phyloP scores from a whole-genome alignment of 2,329 filamentous ascomycete species.

The Fusarium xyrophilum region DNA sequence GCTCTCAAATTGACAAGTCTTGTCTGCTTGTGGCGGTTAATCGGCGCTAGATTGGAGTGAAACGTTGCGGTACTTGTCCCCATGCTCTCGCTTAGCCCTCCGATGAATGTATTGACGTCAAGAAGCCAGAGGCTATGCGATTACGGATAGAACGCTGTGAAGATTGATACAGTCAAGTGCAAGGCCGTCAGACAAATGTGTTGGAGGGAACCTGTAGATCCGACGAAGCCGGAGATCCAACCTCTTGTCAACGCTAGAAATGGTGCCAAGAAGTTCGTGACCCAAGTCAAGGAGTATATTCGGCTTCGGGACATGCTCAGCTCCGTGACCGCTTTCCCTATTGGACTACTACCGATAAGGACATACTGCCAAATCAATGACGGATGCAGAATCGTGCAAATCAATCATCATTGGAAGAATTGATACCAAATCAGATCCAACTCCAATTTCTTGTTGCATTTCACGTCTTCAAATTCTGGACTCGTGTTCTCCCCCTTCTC shows the following conservation, averaged over 20 bases:
- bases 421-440: not conserved
- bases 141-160: not conserved
- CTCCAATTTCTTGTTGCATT: not conserved
- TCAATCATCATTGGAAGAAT: slow-evolving; percentile 41
- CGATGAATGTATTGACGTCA: slow-evolving; percentile 9
- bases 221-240: slow-evolving; percentile 11
- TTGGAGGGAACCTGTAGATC: slow-evolving; percentile 9
- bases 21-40: not conserved
- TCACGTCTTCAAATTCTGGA: not conserved
- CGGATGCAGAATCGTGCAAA: slow-evolving; percentile 41
- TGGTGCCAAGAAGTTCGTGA: not conserved
- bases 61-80: not conserved
- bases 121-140: not conserved
- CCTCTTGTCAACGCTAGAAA: not conserved
- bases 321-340: slow-evolving; percentile 39
- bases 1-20: not conserved
- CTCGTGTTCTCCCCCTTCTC: not conserved
- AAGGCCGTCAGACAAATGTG: not conserved
- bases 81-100: slow-evolving; percentile 4
- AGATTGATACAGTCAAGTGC: not conserved
- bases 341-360: slow-evolving; percentile 8
- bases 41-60: slow-evolving; percentile 4
- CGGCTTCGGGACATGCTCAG: slow-evolving; percentile 19
- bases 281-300: not conserved
- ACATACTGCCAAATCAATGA: slow-evolving; percentile 44